Evolutionary conservation across 345 rosid genomes (phyloP), one percentile per base, ranked within the genome.

Genomic region (Trapa incisa): DNA sequence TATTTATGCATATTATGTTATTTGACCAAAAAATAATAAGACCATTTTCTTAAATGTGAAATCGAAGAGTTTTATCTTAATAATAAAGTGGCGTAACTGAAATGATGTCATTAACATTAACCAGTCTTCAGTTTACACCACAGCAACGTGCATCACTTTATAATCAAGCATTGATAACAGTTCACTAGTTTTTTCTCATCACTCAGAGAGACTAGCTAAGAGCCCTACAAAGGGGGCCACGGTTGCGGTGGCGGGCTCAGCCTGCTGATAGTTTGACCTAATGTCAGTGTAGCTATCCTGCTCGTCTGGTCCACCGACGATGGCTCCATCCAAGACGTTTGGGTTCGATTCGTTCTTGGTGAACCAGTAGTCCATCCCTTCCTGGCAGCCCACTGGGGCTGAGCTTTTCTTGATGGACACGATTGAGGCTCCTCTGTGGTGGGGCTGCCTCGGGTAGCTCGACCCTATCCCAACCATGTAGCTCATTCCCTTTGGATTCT

Each of bases 221-320:
- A 84, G 79, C 15, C 97, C 92, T 10, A 87, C 81, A 6, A 83
- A 50, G 7, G 93, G 91, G 47, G 96, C 86, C 58, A 73, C 74
- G 17, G 73, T 91, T 41, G 70, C 81, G 5, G 82, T 79, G 3
- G 79, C 82, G 36, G 93, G 81, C 73, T 88, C 83, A 5, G 69
- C 74, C 61, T 75, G 81, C 58, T 81, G 80, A 67, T 16, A 79
- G 66, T 85, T 85, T 54, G 80, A 72, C 72, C 91, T 76, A 10
- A 61, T 29, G 74, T 84, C 93, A 2, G 65, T 69, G 45, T 74
- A 85, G 36, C 57, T 61, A 66, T 91, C 96, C 45, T 82, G 79
- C 15, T 74, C 75, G 72, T 86, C 86, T 7, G 91, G 89, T 37
- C 97, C 91, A 33, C 93, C 86, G 10, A 91, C 88, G 22, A 88